A percentile compares a stretch with the other conserved stretches of the same genome.
phyloP scores from a whole-genome alignment of 139 green algal species.

The Ettlia oleoabundans region DNA sequence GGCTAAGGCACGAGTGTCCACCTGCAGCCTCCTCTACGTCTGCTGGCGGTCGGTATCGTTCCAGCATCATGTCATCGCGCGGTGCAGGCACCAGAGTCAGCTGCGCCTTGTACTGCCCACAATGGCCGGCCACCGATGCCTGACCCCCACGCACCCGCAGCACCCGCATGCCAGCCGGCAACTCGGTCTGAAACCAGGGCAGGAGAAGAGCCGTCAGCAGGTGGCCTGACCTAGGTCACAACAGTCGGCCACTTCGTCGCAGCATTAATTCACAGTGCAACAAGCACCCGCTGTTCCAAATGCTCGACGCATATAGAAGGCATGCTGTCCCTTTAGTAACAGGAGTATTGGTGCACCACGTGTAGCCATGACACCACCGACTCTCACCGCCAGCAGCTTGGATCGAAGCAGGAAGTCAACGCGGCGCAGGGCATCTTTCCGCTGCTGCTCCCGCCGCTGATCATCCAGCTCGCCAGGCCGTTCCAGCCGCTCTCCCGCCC shows the following conservation, averaged over 20 bases:
- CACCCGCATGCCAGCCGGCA: slow-evolving; percentile 42
- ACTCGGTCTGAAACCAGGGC: background rate
- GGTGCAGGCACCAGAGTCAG: slow-evolving; percentile 52
- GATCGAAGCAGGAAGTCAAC: slow-evolving; percentile 40
- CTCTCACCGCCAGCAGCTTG: slow-evolving; percentile 37
- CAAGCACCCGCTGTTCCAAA: too few species aligned
- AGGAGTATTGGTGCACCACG: background rate
- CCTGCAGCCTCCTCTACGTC: slow-evolving; percentile 12
- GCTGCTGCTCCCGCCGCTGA: background rate
- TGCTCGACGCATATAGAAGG: too few species aligned
- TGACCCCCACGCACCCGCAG: slow-evolving; percentile 17
- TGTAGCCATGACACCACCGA: too few species aligned
- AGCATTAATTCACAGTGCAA: too few species aligned
- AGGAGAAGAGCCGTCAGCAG: background rate
- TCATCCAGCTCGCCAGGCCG: slow-evolving; percentile 9
- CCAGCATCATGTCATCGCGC: slow-evolving; percentile 17
- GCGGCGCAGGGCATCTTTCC: background rate
- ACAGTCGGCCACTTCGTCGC: too few species aligned
- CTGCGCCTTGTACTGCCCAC: slow-evolving; percentile 33
- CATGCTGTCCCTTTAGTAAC: too few species aligned
- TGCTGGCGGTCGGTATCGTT: slow-evolving; percentile 10
- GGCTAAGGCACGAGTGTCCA: too few species aligned
- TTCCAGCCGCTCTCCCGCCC: slow-evolving; percentile 28
- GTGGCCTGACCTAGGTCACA: too few species aligned
- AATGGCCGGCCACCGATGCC: slow-evolving; percentile 4